phyloP scores from a whole-genome alignment of 2,329 filamentous ascomycete species.

The Dactylella cylindrospora region DNA sequence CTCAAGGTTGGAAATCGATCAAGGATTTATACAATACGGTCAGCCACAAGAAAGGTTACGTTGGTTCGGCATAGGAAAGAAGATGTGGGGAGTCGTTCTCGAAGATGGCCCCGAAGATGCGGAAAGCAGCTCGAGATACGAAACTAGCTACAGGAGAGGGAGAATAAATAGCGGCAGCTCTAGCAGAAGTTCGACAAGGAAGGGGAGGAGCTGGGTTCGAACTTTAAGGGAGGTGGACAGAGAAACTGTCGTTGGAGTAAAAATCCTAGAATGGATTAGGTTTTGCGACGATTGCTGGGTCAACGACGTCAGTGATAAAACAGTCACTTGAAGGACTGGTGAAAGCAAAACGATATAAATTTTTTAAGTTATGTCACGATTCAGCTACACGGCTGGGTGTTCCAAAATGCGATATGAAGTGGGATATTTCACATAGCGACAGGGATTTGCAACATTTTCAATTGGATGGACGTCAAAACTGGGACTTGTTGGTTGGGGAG shows the following conservation, averaged over 20 bases:
- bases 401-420: no score
- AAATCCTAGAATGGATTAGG: slow-evolving; percentile 34
- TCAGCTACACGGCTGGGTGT: no score
- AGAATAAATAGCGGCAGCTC: no score
- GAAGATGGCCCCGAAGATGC: slow-evolving; percentile 13
- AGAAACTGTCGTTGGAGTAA: slow-evolving; percentile 10
- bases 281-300: slow-evolving; percentile 40
- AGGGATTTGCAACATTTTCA: no score
- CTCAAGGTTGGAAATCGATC: slow-evolving; percentile 14
- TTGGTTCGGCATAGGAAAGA: slow-evolving; percentile 30
- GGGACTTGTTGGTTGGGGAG: no score
- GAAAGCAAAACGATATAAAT: no score
- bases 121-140: not conserved
- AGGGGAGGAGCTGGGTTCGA: not conserved
- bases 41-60: slow-evolving; percentile 31
- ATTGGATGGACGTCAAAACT: no score
- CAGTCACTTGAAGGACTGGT: no score
- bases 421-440: no score
- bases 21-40: slow-evolving; percentile 27
- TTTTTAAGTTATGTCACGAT: no score
- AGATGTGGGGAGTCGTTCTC: slow-evolving; percentile 33
- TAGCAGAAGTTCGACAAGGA: no score
- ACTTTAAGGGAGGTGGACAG: slow-evolving; percentile 33
- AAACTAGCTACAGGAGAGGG: no score
- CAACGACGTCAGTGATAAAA: slow-evolving; percentile 3